These are phyloP conservation scores for Camellia lanceoleosa DNA, from an alignment of 148 eudicot genomes.

Conservation along the genomic window DNA sequence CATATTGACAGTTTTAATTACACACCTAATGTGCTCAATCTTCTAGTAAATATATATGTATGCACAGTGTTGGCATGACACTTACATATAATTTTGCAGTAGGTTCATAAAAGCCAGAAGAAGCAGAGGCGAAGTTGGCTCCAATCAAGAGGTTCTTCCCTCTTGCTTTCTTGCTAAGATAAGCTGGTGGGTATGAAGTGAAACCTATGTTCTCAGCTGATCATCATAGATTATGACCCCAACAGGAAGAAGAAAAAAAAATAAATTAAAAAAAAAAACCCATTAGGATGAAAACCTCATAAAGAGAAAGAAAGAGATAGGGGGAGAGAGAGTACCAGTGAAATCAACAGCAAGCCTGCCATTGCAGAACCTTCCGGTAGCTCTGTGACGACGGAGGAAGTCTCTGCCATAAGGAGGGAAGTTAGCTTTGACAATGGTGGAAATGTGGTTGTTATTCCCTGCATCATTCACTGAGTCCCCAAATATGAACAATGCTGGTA, in stretches of 20 bases:
- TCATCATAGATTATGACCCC: neutral
- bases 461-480: constrained; percentile 86
- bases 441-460: constrained; percentile 77
- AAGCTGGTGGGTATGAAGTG: constrained; percentile 53
- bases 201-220: constrained; percentile 66
- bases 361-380: constrained; percentile 91
- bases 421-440: constrained; percentile 70
- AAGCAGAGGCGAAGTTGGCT: constrained; percentile 68
- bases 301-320: neutral
- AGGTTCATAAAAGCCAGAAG: constrained; percentile 58
- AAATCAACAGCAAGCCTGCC: constrained; percentile 93
- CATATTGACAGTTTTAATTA: too few relatives aligned
- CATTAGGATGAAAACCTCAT: neutral
- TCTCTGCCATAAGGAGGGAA: constrained; percentile 95
- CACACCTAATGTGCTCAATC: too few relatives aligned
- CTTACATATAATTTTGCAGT: constrained; percentile 65
- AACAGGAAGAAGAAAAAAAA: neutral
- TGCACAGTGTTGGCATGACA: neutral
- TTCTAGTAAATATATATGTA: too few relatives aligned
- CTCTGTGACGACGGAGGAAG: constrained; percentile 41
- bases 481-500: constrained; percentile 82
- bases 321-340: constrained; percentile 45
- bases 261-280: neutral
- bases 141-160: constrained; percentile 48
- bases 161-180: constrained; percentile 44